Base-by-base conservation (phyloP, 2,329 filamentous ascomycete genomes). In the Nemania sp. region DNA sequence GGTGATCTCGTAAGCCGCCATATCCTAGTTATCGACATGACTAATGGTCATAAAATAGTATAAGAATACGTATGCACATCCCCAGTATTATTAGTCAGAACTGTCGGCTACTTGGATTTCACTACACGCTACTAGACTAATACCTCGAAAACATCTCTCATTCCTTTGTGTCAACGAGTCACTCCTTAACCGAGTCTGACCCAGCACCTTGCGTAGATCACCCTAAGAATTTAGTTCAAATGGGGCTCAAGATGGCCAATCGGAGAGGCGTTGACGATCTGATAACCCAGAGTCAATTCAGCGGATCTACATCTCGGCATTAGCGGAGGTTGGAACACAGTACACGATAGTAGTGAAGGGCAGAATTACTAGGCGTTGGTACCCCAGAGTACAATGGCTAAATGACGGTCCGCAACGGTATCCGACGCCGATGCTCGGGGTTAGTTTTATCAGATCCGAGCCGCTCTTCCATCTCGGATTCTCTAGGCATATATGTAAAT, bases 361-460 rank as follows among this genome's bases (percentile, higher is more conserved):
- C 43, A 5, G 35, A 5, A 0, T 22, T 59, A 18, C 6, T 22
- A n/a, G 15, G 55, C 11, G 43, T 20, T 8, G 22, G 32, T 61
- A 64, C 61, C 20, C 5, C 5, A 20, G 18, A 24, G 32, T 68
- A 64, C 66, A 5, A 45, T 43, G 35, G 56, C 43, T 15, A 61
- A 57, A 56, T 26, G 24, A 68, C 60, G 11, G 41, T 53, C 61
- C 56, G 56, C 41, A n/a, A 22, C 49, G 49, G 60, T 10, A 32
- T 26, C 64, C 49, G 54, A 67, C 64, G 26, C n/a, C 18, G 18
- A 32, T 24, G 61, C 56, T 68, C 66, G 61, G 61, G 13, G 45
- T 68, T 64, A 61, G 52, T 61, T n/a, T 68, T 68, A 68, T 68
- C 61, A 68, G 66, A 68, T 68, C 66, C 66, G 66, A 64, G 52